Conservation (phyloP, 768 basidiomycete genomes). For the Leccinellum albellum region DNA sequence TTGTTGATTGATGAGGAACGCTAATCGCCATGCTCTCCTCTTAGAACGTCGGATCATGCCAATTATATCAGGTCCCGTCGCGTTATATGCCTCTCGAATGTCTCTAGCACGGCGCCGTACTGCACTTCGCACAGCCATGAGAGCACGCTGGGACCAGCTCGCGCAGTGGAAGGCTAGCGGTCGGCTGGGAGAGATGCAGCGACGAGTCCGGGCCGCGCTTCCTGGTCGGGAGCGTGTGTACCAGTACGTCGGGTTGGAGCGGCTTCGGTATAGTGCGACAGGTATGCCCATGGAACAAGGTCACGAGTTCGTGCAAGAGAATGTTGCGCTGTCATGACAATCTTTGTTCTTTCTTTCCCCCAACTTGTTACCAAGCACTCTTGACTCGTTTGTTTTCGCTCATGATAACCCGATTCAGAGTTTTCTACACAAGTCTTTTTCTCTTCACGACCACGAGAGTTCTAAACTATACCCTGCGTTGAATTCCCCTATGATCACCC, state of each 20-base stretch:
- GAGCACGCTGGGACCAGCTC: constrained; percentile 30
- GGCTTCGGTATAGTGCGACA: not conserved
- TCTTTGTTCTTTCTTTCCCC: not conserved
- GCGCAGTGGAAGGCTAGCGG: constrained; percentile 24
- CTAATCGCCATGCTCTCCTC: constrained; percentile 1
- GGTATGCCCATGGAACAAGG: not conserved
- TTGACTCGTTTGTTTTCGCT: constrained; percentile 9
- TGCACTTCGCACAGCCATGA: constrained; percentile 25
- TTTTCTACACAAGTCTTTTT: not conserved
- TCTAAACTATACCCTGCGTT: constrained; percentile 10
- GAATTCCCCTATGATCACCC: constrained; percentile 10
- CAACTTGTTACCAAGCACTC: not conserved
- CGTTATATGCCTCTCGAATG: constrained; percentile 15
- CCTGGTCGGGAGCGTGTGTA: constrained; percentile 28
- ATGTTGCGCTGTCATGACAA: constrained; percentile 9
- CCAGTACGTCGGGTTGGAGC: constrained; percentile 29
- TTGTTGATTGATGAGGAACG: not conserved
- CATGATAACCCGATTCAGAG: constrained; percentile 14
- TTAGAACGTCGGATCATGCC: constrained; percentile 17
- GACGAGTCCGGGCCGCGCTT: constrained; percentile 26
- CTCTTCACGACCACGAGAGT: constrained; percentile 3
- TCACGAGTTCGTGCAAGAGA: not conserved
- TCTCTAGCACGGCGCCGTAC: constrained; percentile 28
- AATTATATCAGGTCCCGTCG: not conserved
- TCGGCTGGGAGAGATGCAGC: constrained; percentile 26